Percentiles rank a stretch among this genome's conserved stretches.
Evolutionary conservation across 2,329 filamentous ascomycete species (phyloP).

Genomic region (Penicillium brasilianum): DNA sequence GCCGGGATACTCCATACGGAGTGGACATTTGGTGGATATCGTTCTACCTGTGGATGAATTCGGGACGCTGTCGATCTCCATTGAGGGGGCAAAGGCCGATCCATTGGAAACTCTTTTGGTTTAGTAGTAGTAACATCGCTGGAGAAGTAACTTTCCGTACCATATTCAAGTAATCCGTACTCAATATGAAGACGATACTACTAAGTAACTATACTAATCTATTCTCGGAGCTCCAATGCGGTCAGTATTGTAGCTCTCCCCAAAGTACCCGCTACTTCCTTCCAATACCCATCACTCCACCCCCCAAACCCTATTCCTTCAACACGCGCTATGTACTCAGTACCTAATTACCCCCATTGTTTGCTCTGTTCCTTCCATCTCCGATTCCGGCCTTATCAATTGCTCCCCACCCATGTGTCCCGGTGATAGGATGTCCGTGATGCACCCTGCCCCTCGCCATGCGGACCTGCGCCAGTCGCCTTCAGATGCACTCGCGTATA

Average conservation of each 20-base stretch:
- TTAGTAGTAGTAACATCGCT: too few species aligned
- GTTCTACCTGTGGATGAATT: not conserved
- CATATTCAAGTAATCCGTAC: too few species aligned
- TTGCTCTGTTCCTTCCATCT: constrained; percentile 4
- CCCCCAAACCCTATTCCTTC: not conserved
- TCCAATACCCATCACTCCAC: not conserved
- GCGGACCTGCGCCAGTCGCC: constrained; percentile 12
- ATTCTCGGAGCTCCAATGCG: not conserved
- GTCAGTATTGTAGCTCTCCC: too few species aligned
- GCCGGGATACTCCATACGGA: not conserved
- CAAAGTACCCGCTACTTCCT: not conserved
- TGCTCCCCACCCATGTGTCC: constrained; percentile 39
- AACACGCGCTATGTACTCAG: constrained; percentile 4
- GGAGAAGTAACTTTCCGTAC: too few species aligned
- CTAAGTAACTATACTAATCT: not conserved
- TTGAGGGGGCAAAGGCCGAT: constrained; percentile 4
- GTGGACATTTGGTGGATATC: not conserved
- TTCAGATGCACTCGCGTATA: constrained; percentile 18
- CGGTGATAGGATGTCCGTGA: constrained; percentile 38
- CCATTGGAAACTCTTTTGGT: not conserved
- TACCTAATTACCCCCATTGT: constrained; percentile 4
- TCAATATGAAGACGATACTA: too few species aligned
- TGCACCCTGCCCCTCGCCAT: constrained; percentile 19
- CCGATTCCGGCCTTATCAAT: constrained; percentile 16
- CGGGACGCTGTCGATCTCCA: constrained; percentile 5